These are phyloP conservation scores for Artemisia argyi DNA, from an alignment of 129 eudicot species.

Conservation along the genomic window DNA sequence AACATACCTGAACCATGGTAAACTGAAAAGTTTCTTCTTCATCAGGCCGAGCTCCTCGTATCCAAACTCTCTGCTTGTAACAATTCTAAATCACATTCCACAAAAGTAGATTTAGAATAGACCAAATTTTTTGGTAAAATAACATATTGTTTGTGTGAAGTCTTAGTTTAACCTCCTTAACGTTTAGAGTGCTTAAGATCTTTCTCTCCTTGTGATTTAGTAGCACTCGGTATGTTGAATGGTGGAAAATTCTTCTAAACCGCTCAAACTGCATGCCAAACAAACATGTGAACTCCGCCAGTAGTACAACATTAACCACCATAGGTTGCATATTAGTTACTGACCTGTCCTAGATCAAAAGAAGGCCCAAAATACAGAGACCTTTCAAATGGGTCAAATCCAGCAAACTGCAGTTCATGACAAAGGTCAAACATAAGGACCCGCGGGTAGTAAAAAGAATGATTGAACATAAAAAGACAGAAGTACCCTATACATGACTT, in stretches of 20 bases:
- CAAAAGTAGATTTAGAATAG: slow-evolving; percentile 11
- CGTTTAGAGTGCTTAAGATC: slow-evolving; percentile 74
- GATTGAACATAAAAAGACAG: not conserved
- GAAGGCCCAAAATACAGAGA: slow-evolving; percentile 92
- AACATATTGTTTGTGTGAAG: not conserved
- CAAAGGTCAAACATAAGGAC: slow-evolving; percentile 10
- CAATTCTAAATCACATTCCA: slow-evolving; percentile 43
- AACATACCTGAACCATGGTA: slow-evolving; percentile 83
- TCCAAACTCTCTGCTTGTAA: slow-evolving; percentile 87
- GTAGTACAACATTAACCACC: not conserved
- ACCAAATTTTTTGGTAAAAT: not conserved
- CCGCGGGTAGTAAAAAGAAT: not conserved
- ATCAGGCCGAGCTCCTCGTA: slow-evolving; percentile 87
- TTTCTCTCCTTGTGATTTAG: slow-evolving; percentile 91
- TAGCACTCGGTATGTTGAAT: slow-evolving; percentile 77
- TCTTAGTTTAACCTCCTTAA: slow-evolving; percentile 57
- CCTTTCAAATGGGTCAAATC: slow-evolving; percentile 97
- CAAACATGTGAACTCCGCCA: not conserved
- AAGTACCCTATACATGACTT: slow-evolving; percentile 93
- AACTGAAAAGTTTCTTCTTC: slow-evolving; percentile 87
- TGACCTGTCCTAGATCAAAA: slow-evolving; percentile 95
- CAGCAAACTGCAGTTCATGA: slow-evolving; percentile 71
- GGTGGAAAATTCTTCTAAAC: slow-evolving; percentile 87
- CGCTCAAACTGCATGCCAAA: slow-evolving; percentile 67
- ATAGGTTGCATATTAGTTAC: slow-evolving; percentile 24